These are phyloP conservation scores for Spirogloea muscicola DNA, from an alignment of 139 green algal genomes.

Conservation along the genomic window DNA sequence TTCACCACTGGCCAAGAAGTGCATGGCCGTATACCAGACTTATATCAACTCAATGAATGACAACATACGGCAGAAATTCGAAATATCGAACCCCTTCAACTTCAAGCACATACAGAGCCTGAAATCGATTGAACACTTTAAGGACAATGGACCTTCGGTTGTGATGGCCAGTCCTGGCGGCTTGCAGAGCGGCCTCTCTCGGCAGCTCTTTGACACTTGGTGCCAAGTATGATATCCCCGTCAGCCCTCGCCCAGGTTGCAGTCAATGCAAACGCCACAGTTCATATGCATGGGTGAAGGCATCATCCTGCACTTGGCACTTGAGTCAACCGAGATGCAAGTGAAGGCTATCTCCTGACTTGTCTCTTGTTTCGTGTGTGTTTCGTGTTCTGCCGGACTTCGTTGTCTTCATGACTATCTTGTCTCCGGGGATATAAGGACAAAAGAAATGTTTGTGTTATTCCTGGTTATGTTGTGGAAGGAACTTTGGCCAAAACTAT, in stretches of 20 bases:
- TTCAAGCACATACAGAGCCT: constrained; percentile 90
- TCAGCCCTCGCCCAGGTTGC: too few relatives aligned
- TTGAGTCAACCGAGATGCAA: too few relatives aligned
- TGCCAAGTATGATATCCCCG: too few relatives aligned
- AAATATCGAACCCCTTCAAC: constrained; percentile 88
- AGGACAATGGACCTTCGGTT: constrained; percentile 87
- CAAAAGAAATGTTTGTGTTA: constrained; percentile 83
- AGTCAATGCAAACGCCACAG: too few relatives aligned
- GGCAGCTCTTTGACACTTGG: constrained; percentile 94
- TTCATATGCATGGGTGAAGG: too few relatives aligned
- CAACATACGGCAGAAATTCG: constrained; percentile 79
- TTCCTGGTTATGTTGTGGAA: constrained; percentile 89
- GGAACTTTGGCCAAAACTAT: constrained; percentile 93
- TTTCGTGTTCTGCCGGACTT: too few relatives aligned
- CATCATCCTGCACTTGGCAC: too few relatives aligned
- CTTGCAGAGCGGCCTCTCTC: constrained; percentile 65
- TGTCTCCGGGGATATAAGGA: too few relatives aligned
- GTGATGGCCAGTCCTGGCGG: constrained; percentile 94
- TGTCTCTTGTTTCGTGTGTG: too few relatives aligned
- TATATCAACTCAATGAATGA: constrained; percentile 99
- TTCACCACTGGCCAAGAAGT: constrained; percentile 49
- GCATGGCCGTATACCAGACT: constrained; percentile 62
- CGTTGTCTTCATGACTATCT: too few relatives aligned
- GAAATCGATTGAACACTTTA: constrained; percentile 60
- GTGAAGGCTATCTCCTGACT: too few relatives aligned